Base-by-base conservation (phyloP, 495 filamentous ascomycete genomes). In the Lophiotrema nucula region DNA sequence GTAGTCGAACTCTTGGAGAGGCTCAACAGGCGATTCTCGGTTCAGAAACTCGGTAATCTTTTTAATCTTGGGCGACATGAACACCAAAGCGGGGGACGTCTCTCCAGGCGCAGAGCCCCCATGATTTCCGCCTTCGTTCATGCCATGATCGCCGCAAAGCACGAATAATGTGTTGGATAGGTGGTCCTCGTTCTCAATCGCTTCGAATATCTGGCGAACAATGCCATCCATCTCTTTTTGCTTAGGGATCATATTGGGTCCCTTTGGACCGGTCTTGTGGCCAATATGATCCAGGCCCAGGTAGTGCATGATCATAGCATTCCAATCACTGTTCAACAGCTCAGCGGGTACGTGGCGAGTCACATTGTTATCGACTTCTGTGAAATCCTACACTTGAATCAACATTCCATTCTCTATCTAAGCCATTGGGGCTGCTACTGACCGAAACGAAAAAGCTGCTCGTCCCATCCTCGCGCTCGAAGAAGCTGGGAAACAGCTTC, bases 41-140 rank as follows among this genome's bases (percentile, higher is more conserved):
- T 80, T 61, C n/a, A 59, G 58, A 19, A 65, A 70, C 1, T 67
- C 62, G 23, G 74, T 74, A 26, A 89, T 75, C 0, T 71, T 57
- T 67, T 83, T 79, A 26, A 99, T 76, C 62, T 88, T 91, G 4
- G 95, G 92, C 11, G 92, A 95, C 31, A 96, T 83, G 67, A 99
- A 97, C 25, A 96, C 79, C 37, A 99, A 73, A 13, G 93, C 93
- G 0, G 93, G 85, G 0, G 92, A 96, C 10, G 93, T 97, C 74
- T 99, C 93, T 4, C 95, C 90, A 16, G 88, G 81, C 2, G 88
- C 87, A 18, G 95, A 96, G 5, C 92, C 93, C 11, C 93, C 93
- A 70, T 99, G 93, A 66, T 97, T 97, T 2, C 93, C 93, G 33
- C 90, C 93, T 64, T 97, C 93, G 65, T 97, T 99, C 93, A 99